A percentile compares a stretch with the other conserved stretches of the same genome.
phyloP scores from a whole-genome alignment of 306 rosid genomes.

The Crotalaria pallida region DNA sequence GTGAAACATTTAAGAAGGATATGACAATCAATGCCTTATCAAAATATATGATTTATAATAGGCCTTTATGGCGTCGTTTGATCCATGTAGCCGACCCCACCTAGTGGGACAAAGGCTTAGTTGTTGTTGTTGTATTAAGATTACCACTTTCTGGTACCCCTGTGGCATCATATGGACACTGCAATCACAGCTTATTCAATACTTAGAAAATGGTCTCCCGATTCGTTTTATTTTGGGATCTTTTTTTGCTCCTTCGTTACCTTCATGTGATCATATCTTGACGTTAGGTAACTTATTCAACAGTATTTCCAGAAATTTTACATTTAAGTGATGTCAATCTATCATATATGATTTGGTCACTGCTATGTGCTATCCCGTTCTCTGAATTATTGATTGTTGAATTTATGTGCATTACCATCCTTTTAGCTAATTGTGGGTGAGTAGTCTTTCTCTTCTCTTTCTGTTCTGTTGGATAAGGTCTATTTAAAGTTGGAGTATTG shows the following conservation, averaged over 20 bases:
- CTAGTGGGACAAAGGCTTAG: no score
- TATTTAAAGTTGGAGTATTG: not conserved
- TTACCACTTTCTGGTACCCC: not conserved
- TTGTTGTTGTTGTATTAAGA: not conserved
- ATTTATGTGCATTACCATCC: not conserved
- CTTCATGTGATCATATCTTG: not conserved
- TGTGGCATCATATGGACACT: not conserved
- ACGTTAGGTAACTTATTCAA: not conserved
- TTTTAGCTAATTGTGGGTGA: not conserved
- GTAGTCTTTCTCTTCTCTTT: not conserved
- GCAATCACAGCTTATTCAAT: not conserved
- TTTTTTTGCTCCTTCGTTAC: not conserved
- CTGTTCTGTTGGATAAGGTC: not conserved
- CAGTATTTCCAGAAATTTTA: not conserved
- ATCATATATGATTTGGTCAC: not conserved
- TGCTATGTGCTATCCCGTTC: not conserved
- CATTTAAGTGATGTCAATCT: not conserved
- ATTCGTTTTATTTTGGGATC: not conserved
- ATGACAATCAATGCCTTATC: no score
- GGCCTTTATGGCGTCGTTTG: no score
- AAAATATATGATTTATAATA: no score
- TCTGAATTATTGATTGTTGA: not conserved
- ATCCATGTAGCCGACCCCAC: no score
- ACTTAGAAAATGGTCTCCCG: not conserved
- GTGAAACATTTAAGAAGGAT: no score